Evolutionary conservation across 495 filamentous ascomycete species (phyloP).

Genomic region (Trichoderma erinaceum): DNA sequence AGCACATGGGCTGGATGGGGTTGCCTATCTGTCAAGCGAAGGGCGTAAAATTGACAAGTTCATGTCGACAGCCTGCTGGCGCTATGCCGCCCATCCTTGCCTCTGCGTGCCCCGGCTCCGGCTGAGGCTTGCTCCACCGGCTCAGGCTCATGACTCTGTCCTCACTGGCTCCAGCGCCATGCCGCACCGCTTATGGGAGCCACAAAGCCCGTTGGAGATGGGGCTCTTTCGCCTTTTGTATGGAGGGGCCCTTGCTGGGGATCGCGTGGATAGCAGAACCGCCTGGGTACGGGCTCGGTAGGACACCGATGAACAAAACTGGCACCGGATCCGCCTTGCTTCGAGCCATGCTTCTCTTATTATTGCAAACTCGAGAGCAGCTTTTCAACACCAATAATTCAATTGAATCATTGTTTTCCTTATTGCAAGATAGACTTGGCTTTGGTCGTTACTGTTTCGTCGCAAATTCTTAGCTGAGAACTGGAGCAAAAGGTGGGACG

Average conservation of each 20-base stretch:
- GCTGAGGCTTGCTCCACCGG: conserved; percentile 5
- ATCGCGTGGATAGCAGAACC: conserved; percentile 7
- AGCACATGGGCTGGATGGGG: conserved; percentile 1
- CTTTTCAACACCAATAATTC: neutral
- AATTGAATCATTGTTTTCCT: neutral
- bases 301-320: conserved; percentile 6
- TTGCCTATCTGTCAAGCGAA: conserved; percentile 16
- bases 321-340: neutral
- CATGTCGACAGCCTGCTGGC: neutral
- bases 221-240: neutral
- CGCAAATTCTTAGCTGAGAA: neutral
- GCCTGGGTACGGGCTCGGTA: neutral
- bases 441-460: neutral
- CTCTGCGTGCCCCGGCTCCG: conserved; percentile 1
- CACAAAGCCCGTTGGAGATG: conserved; percentile 1
- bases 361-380: neutral
- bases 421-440: neutral
- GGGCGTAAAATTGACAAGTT: conserved; percentile 17
- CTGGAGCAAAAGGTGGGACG: conserved; percentile 3
- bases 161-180: conserved; percentile 13
- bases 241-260: conserved; percentile 7
- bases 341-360: neutral
- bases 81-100: conserved; percentile 7
- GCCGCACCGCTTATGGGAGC: conserved; percentile 8
- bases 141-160: conserved; percentile 14